phyloP scores from a whole-genome alignment of 176 grass and related monocot genomes.

The Zoysia pacifica region DNA sequence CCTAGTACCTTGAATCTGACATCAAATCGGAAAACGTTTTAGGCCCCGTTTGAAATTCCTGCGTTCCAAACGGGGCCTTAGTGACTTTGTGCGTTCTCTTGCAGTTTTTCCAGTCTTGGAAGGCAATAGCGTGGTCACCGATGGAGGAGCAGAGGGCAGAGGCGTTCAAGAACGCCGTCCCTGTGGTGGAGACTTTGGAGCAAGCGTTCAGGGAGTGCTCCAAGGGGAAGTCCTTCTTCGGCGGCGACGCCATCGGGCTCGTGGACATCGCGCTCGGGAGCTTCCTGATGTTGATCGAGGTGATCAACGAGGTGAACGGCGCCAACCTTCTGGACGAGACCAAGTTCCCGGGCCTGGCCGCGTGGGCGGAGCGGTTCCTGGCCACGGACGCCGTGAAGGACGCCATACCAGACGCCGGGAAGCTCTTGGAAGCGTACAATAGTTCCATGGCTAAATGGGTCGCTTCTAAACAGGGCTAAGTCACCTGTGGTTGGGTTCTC shows the following conservation, averaged over 20 bases:
- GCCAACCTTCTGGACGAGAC: constrained; percentile 43
- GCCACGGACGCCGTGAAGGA: constrained; percentile 36
- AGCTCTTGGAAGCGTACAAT: constrained; percentile 35
- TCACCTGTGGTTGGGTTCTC: not conserved
- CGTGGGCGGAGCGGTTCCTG: constrained; percentile 56
- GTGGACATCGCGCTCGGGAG: constrained; percentile 53
- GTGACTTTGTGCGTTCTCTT: too few species aligned
- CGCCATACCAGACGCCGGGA: constrained; percentile 31
- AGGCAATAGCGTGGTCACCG: constrained; percentile 14
- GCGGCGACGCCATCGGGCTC: constrained; percentile 37
- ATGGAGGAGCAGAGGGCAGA: constrained; percentile 44
- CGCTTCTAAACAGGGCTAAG: not conserved
- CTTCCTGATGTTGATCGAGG: constrained; percentile 40
- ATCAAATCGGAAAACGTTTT: not conserved
- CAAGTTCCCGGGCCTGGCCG: constrained; percentile 39
- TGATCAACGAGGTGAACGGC: constrained; percentile 34
- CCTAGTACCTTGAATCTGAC: not conserved
- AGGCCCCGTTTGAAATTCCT: too few species aligned
- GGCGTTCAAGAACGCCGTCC: constrained; percentile 23
- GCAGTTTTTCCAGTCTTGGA: constrained; percentile 40
- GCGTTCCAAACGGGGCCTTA: too few species aligned
- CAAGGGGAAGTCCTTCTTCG: constrained; percentile 50
- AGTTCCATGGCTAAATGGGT: constrained; percentile 31
- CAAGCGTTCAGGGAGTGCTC: constrained; percentile 36
- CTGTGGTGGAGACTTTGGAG: constrained; percentile 44